Evolutionary conservation across 2,329 filamentous ascomycete species (phyloP), one percentile per base, ranked within the genome.

Genomic region (Penicillium frequentans): DNA sequence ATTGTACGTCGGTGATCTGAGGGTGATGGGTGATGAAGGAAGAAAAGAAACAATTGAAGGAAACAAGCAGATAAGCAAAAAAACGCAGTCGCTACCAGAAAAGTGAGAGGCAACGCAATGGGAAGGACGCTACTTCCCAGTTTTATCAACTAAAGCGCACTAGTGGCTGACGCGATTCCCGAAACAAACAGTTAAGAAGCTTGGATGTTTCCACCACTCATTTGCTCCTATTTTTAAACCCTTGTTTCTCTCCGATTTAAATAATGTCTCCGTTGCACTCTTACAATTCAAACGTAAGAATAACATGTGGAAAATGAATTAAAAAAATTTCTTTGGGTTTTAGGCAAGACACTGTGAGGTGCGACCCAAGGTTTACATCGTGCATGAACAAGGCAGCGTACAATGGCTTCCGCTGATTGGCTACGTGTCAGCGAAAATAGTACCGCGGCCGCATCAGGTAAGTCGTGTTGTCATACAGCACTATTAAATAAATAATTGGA

Each of bases 381-480:
- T 42, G 19, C 39, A 42, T 23, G n/a, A 50, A 27, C 21, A 21
- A 49, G 47, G 47, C 47, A 37, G 47, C 47, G 37, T 35, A 23
- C 29, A 26, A 6, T 16, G 21, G 27, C 11, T 26, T 8, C 9
- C 11, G 52, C 29, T 56, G 42, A 60, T 57, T 55, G 54, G 54
- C 21, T 49, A n/a, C 13, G 57, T 57, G 42, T 60, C 57, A 52
- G 53, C 27, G 52, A 57, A 60, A 57, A 59, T 59, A 59, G 54
- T 14, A 33, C 53, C 37, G 37, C 49, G 42, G 55, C 24, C 53
- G 35, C 21, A 16, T n/a, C 39, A n/a, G 43, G 24, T 37, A n/a
- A 58, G 53, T 60, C 58, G 45, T 62, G 53, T 54, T 62, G 60
- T 60, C 57, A 60, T 61, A 54, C 52, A 33, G 43, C 19, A 33